Conservation (phyloP, 805 yeast genomes). For the Ogataea populi-albae region DNA sequence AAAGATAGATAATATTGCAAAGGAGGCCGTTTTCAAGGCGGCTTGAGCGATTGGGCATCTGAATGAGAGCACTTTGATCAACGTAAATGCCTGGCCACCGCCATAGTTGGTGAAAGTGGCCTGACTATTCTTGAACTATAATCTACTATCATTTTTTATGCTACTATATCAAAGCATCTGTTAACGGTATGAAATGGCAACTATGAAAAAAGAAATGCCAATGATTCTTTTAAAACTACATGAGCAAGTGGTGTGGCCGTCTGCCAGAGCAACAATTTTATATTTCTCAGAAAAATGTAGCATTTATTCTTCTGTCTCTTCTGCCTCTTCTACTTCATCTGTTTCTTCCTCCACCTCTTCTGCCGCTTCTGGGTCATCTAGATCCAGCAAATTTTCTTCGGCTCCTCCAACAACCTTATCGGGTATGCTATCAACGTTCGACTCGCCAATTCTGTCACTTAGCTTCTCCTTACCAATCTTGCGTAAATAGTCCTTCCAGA, state of each 20-base stretch:
- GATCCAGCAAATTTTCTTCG: slow-evolving; percentile 37
- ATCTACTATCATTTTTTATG: no score
- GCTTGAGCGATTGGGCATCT: slow-evolving; percentile 13
- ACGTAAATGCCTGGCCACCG: no score
- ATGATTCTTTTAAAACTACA: no score
- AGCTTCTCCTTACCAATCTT: slow-evolving; percentile 51
- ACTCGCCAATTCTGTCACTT: slow-evolving; percentile 70
- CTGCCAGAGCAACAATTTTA: neutral
- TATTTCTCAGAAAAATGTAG: neutral
- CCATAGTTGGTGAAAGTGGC: no score
- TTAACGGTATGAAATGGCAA: no score
- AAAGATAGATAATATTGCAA: slow-evolving; percentile 37
- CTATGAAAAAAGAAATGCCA: no score
- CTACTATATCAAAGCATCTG: no score
- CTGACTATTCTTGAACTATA: no score
- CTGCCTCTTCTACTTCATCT: slow-evolving; percentile 13
- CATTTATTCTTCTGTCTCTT: slow-evolving; percentile 20
- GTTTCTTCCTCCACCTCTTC: no score
- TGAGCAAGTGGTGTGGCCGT: neutral
- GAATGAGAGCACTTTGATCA: neutral
- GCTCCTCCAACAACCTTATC: no score
- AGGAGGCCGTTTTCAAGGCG: slow-evolving; percentile 41
- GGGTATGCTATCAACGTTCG: no score
- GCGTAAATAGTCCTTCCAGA: slow-evolving; percentile 66
- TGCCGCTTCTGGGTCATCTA: no score